Evolutionary conservation across 768 basidiomycete species (phyloP).

Genomic region (Suillus paluster): DNA sequence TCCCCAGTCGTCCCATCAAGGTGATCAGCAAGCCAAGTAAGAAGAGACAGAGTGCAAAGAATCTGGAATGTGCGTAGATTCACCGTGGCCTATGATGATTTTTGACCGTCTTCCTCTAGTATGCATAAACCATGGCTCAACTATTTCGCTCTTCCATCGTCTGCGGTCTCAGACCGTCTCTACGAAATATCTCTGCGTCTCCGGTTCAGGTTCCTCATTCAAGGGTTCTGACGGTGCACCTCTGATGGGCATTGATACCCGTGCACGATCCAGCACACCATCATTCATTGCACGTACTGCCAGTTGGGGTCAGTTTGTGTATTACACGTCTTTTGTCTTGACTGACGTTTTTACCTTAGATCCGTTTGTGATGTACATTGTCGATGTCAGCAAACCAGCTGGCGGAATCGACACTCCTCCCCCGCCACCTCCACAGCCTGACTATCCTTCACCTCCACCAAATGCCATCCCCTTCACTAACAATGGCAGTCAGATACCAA

Average conservation of each 20-base stretch:
- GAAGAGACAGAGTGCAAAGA: conserved; percentile 94
- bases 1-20: conserved; percentile 94
- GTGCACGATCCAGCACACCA: conserved; percentile 70
- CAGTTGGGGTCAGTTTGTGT: conserved; percentile 72
- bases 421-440: conserved; percentile 81
- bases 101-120: conserved; percentile 50
- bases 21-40: conserved; percentile 99
- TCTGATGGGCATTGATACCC: conserved; percentile 78
- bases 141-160: conserved; percentile 95
- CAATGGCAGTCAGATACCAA: conserved; percentile 83
- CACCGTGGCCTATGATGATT: conserved; percentile 16
- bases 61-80: conserved; percentile 77
- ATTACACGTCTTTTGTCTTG: conserved; percentile 12
- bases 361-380: conserved; percentile 97
- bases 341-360: conserved; percentile 45
- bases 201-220: conserved; percentile 90
- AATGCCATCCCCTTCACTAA: conserved; percentile 87
- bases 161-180: conserved; percentile 93
- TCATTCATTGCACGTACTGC: conserved; percentile 91
- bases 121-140: conserved; percentile 94
- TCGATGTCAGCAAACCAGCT: conserved; percentile 86
- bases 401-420: conserved; percentile 78
- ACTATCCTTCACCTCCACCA: conserved; percentile 90
- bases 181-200: conserved; percentile 94
- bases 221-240: conserved; percentile 92